Base-by-base conservation (phyloP, 345 rosid species). In the Sapria himalayana region DNA sequence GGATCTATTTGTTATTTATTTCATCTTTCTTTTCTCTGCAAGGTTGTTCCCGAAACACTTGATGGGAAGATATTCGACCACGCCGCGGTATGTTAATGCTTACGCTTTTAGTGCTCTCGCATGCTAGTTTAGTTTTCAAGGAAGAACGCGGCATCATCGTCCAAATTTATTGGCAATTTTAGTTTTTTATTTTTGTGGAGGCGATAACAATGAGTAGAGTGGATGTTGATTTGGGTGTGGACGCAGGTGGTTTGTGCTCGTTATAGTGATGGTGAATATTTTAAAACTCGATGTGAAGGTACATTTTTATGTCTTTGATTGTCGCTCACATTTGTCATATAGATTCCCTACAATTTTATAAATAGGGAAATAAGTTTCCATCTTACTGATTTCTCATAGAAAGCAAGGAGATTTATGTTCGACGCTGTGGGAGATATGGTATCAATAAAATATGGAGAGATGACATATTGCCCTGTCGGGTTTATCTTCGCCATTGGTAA, bases 401-500 rank as follows among this genome's bases (percentile, higher is more conserved):
- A 54, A 64, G 71, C 63, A 68, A 74, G 57, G 94, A 76, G 24
- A 49, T 71, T 14, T 78, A 64, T 62, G 69, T 63, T 43, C 73
- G 79, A 51, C 71, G 68, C 29, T 89, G 71, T 39, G 94, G 94
- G 35, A 64, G 58, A 43, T 68, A 63, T 49, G 62, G 76, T 67
- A 75, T 85, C 17, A 55, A 78, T 1, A 75, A 71, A 69, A 81
- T 85, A 52, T 85, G 94, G 94, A 60, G 71, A 17, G 94, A 81
- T 41, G 94, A 81, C 36, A 64, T 78, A 51, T 73, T 81, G 33
- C 94, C 94, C 51, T 89, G 94, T 21, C 94, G 91, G 37, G 55
- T 68, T 50, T 89, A 89, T 59, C 78, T 89, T 43, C 69, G 94
- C 41, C 98, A 89, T 49, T 81, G 91, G 98, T 82, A 59, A 40